These are phyloP conservation scores for barrel medic (Medicago truncatula) DNA, from an alignment of 306 rosid species.

Conservation along the genomic window MtrunA17r5.0-ANR NC_053045.1:31738501-31739000, in stretches of 20 bases:
- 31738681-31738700: constrained; percentile 59
- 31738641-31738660: constrained; percentile 59
- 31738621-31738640: constrained; percentile 65
- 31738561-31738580: constrained; percentile 64
- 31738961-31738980: constrained; percentile 67
- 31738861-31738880: constrained; percentile 63
- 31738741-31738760: constrained; percentile 66
- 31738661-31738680: constrained; percentile 68
- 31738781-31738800: constrained; percentile 66
- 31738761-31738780: constrained; percentile 67
- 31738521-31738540: constrained; percentile 57
- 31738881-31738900: constrained; percentile 68
- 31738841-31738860: constrained; percentile 61
- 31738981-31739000: constrained; percentile 61
- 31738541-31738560: constrained; percentile 62
- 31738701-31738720: constrained; percentile 63
- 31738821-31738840: constrained; percentile 61
- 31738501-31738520: constrained; percentile 59
- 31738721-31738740: constrained; percentile 68
- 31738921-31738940: constrained; percentile 65
- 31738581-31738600: constrained; percentile 61
- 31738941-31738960: constrained; percentile 64
- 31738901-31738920: constrained; percentile 65
- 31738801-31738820: constrained; percentile 64
- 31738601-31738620: constrained; percentile 64